phyloP scores from a whole-genome alignment of 2,329 filamentous ascomycete species.

The Penicillium glabrum region DNA sequence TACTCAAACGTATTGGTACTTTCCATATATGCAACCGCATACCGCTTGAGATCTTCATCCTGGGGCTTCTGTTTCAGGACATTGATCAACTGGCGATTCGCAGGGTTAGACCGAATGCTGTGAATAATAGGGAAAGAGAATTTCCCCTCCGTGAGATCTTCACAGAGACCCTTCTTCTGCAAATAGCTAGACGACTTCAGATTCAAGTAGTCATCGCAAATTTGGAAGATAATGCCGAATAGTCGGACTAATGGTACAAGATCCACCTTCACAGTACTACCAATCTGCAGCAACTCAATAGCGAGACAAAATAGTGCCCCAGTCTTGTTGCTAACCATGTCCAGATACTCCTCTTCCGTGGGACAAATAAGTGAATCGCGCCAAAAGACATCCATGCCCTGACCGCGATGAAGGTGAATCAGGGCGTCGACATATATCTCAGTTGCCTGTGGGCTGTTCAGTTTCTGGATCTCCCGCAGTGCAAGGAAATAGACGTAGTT shows the following conservation, averaged over 20 bases:
- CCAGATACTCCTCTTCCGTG: constrained; percentile 70
- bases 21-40: constrained; percentile 1
- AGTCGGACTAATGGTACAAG: constrained; percentile 49
- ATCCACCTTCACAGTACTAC: constrained; percentile 43
- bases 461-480: constrained; percentile 69
- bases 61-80: constrained; percentile 3
- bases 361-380: constrained; percentile 1
- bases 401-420: constrained; percentile 78
- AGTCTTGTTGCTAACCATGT: constrained; percentile 92
- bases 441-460: constrained; percentile 67
- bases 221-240: constrained; percentile 84
- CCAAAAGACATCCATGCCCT: constrained; percentile 93
- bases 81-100: not conserved
- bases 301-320: constrained; percentile 82
- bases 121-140: constrained; percentile 10
- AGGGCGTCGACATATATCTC: constrained; percentile 79
- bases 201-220: constrained; percentile 42
- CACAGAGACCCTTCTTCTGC: constrained; percentile 5
- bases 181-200: not conserved
- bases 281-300: constrained; percentile 84
- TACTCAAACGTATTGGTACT: constrained; percentile 4
- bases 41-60: constrained; percentile 1
- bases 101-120: not conserved
- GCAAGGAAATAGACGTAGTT: constrained; percentile 88
- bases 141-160: constrained; percentile 14